Conservation (phyloP, 140 eudicot species). For the Ambrosia hybrid region DNA sequence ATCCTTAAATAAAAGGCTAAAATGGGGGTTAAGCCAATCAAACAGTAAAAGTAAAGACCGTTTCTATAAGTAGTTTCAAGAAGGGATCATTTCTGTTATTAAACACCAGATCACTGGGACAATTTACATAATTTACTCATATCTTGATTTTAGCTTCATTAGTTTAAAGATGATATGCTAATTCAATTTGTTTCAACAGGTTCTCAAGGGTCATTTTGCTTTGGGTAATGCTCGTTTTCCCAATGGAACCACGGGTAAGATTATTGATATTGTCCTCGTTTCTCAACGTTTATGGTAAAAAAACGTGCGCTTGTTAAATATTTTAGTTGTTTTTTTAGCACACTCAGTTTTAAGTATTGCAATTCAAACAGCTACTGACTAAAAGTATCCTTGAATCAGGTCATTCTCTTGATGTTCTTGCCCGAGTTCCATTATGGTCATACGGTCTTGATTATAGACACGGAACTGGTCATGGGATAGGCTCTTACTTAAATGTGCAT, state of each 20-base stretch:
- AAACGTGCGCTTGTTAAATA: neutral
- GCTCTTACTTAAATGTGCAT: slow-evolving; percentile 88
- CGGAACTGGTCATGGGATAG: slow-evolving; percentile 99
- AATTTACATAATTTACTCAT: neutral
- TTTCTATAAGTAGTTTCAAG: too few relatives aligned
- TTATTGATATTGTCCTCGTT: neutral
- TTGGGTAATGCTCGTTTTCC: slow-evolving; percentile 97
- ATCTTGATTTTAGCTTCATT: slow-evolving; percentile 3
- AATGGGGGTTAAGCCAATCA: too few relatives aligned
- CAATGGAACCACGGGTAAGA: slow-evolving; percentile 84
- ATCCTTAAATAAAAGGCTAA: too few relatives aligned
- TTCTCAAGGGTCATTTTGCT: slow-evolving; percentile 92
- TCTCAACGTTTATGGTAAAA: neutral
- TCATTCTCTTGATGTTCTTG: slow-evolving; percentile 85
- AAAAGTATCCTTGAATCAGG: slow-evolving; percentile 40
- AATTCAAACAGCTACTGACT: slow-evolving; percentile 1
- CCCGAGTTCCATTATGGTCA: slow-evolving; percentile 95
- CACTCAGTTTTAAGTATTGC: neutral
- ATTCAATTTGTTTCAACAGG: slow-evolving; percentile 43
- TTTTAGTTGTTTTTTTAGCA: neutral
- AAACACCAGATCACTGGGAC: too few relatives aligned
- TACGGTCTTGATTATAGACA: slow-evolving; percentile 98
- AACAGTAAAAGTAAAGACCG: too few relatives aligned
- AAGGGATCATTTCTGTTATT: too few relatives aligned
- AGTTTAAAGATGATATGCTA: neutral